Base-by-base conservation (phyloP, 176 grass and related monocot species). In the Ampelocalamus luodianensis region DNA sequence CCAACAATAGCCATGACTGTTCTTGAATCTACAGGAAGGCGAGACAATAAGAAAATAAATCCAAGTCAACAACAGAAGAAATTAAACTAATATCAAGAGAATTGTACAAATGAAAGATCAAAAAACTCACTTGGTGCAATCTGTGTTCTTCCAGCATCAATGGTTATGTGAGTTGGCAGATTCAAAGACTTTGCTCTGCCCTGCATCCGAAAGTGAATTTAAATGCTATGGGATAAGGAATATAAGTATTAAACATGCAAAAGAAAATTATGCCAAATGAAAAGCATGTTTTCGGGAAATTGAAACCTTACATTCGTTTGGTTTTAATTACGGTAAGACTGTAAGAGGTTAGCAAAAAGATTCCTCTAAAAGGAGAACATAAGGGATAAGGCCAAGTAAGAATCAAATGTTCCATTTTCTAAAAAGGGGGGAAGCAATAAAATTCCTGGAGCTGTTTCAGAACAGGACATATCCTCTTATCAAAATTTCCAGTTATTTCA, bases 111-210 rank as follows among this genome's bases (percentile, higher is more conserved):
- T 61, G 78, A 51, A 55, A 55, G 65, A 13, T 74, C 1, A 11
- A 56, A 58, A 36, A 90, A 89, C 85, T 89, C 75, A 99, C 96
- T 99, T 72, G 96, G 96, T 63, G 93, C 96, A 92, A 99, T 99
- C 82, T 99, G 96, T 67, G 96, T 99, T 64, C 93, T 90, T 73
- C 96, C 93, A 68, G 96, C 96, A 76, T 99, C 96, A 86, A 99
- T 96, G 49, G 91, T 95, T 82, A 99, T 83, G 67, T 99, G 96
- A 36, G 83, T 94, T 78, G 96, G 96, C 23, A 99, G 40, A 82
- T 89, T 94, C 64, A 99, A 64, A 53, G 96, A 96, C 29, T 96
- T 99, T 88, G 93, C 93, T 89, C 91, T 94, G 55, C 89, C 93
- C 96, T 99, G 83, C 60, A 69, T 58, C 60, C 38, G 65, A 83